Evolutionary conservation across 2,329 filamentous ascomycete genomes (phyloP).

Genomic region (Grosmannia clavigera): DNA sequence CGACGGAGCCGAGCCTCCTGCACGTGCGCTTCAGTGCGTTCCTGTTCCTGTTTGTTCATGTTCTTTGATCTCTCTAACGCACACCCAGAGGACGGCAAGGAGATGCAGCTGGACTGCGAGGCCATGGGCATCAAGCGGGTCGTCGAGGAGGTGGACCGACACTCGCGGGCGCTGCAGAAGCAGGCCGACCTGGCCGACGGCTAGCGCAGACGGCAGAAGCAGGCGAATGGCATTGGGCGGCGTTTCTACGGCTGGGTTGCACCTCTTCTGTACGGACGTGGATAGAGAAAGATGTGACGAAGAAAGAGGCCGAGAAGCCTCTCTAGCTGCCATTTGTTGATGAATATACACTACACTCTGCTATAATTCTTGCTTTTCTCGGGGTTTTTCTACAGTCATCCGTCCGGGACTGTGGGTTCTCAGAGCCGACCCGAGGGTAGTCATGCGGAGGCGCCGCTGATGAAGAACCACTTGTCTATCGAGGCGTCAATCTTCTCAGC

Average conservation of each 20-base stretch:
- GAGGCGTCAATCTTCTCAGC: constrained; percentile 86
- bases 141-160: constrained; percentile 77
- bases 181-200: constrained; percentile 60
- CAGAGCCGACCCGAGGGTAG: constrained; percentile 3
- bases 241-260: not conserved
- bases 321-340: not conserved
- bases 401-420: not conserved
- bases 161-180: constrained; percentile 71
- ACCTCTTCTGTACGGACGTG: not conserved
- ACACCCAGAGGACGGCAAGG: constrained; percentile 73
- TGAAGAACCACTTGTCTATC: constrained; percentile 99
- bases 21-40: constrained; percentile 74
- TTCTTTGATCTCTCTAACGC: not conserved
- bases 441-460: constrained; percentile 85
- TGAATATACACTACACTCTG: too few relatives aligned
- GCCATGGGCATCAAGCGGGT: constrained; percentile 77
- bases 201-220: constrained; percentile 5
- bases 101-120: constrained; percentile 70
- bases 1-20: constrained; percentile 56
- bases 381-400: too few relatives aligned
- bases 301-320: too few relatives aligned
- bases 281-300: too few relatives aligned
- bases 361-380: too few relatives aligned
- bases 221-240: not conserved
- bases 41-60: not conserved